Base-by-base conservation (phyloP, 139 green algal species). In the Pleodorina starrii region DNA sequence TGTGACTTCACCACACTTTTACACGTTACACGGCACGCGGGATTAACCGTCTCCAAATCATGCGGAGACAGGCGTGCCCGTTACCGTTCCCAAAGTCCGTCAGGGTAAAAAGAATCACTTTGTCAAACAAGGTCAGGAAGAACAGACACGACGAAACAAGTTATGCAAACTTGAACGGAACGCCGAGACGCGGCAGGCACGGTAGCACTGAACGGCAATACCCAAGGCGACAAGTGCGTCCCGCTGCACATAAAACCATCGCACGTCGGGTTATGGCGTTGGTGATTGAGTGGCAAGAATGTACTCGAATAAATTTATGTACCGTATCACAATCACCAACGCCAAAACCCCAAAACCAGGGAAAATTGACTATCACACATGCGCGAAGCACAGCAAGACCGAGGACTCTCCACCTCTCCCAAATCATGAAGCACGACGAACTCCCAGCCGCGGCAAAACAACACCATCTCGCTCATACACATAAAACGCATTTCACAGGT, bases 231-330 rank as follows among this genome's bases (percentile, higher is more conserved):
- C 44, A 63, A 44, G 19, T 44, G 44, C 11, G 25, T 44, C 29
- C 43, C 27, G 6, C 32, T 21, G 44, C 2, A 82, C 74, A n/a
- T n/a, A n/a, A n/a, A n/a, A 82, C 0, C 44, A 63, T 82, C 74
- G 43, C 74, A 43, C 74, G 74, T 66, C 11, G 29, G 44, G 74
- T 66, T 82, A 66, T 66, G 44, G 74, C 66, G 74, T 66, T 82
- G 46, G 74, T 44, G 74, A 82, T 82, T 82, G 74, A 63, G 74
- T 42, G n/a, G 40, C 72, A 80, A 80, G 42, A 80, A 80, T 80
- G 72, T 80, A 43, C 27, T n/a, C 23, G 43, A 82, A 82, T 82
- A 63, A 82, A 23, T 82, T 44, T 82, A 63, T 82, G 72, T 80
- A 80, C 12, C 74, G 72, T 80, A 80, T 38, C 74, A 82, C 74